Evolutionary conservation across 306 rosid genomes (phyloP), one percentile per base, ranked within the genome.

Genomic region (Hylodesmum podocarpum): DNA sequence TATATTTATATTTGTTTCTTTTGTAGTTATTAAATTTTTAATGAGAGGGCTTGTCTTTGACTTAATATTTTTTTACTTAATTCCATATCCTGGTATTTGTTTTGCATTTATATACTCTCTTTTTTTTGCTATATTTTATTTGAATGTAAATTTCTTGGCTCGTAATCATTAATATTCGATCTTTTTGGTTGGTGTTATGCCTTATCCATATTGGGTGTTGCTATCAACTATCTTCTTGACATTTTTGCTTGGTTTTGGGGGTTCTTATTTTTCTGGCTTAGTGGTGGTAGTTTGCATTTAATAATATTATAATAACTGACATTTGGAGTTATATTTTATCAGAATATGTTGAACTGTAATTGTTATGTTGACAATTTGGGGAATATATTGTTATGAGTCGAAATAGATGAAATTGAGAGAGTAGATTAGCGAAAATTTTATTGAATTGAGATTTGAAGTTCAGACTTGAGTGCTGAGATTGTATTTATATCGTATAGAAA

Each of bases 201-300:
- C 24, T 44, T 22, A 16, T 75, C 72, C 29, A 31, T 6, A 3
- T 28, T 76, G 62, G 33, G 6, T 65, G 58, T 57, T 74, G 47
- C 55, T 34, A 24, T 66, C 9, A 11, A 18, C 43, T 24, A 41
- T 36, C 43, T 55, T 36, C 43, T 55, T 39, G 21, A 27, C 14
- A n/a, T 36, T 2, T 18, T 24, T 43, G 13, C 31, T 61, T 44
- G 29, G 8, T 55, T 15, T 25, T 3, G 10, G 3, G 41, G 39
- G 14, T 66, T 16, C 53, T 11, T 36, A n/a, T 33, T 24, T 57
- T 54, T 19, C 31, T 12, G 39, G 22, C 3, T 31, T 73, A 33
- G 36, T 37, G 70, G 19, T 43, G 69, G 19, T 34, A 40, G 8
- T 79, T 82, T 50, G 61, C 72, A 65, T 54, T 78, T 75, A n/a